These are phyloP conservation scores for Rhynchospora pubera DNA, from an alignment of 176 grass and related monocot species.

Conservation along the genomic window DNA sequence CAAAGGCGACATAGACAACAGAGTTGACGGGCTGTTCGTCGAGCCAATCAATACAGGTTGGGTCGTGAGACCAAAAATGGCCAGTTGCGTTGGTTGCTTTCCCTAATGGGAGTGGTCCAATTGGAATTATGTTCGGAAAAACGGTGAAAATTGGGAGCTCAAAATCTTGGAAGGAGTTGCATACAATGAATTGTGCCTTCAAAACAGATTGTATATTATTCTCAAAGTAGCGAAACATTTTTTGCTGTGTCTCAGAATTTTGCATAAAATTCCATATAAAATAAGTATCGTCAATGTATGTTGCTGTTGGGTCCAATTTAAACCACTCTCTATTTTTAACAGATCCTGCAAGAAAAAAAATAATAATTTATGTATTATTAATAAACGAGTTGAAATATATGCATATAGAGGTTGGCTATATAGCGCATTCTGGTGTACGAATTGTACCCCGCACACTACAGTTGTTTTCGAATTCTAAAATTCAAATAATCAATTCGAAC, in stretches of 20 bases:
- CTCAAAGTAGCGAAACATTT: not conserved
- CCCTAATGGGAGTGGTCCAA: slow-evolving; percentile 31
- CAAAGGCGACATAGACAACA: not conserved
- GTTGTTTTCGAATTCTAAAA: too few relatives aligned
- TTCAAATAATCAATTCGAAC: too few relatives aligned
- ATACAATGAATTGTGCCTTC: slow-evolving; percentile 21
- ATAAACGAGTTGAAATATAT: not conserved
- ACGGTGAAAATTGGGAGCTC: slow-evolving; percentile 25
- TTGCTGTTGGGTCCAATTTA: not conserved
- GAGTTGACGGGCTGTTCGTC: not conserved
- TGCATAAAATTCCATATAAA: not conserved
- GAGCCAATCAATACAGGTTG: slow-evolving; percentile 44
- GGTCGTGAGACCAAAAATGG: slow-evolving; percentile 45
- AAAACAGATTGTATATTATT: not conserved
- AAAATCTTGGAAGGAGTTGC: slow-evolving; percentile 56
- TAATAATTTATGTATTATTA: not conserved
- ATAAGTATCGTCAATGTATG: not conserved
- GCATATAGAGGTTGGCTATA: not conserved
- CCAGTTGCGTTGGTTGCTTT: not conserved
- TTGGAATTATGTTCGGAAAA: not conserved
- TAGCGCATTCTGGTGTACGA: not conserved
- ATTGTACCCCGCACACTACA: too few relatives aligned
- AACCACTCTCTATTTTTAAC: not conserved
- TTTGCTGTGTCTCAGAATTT: not conserved
- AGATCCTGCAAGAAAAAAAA: not conserved